Percentiles rank a stretch among this genome's conserved stretches.
phyloP scores from a whole-genome alignment of 2,329 filamentous ascomycete genomes.

The Graphilbum sp. region DNA sequence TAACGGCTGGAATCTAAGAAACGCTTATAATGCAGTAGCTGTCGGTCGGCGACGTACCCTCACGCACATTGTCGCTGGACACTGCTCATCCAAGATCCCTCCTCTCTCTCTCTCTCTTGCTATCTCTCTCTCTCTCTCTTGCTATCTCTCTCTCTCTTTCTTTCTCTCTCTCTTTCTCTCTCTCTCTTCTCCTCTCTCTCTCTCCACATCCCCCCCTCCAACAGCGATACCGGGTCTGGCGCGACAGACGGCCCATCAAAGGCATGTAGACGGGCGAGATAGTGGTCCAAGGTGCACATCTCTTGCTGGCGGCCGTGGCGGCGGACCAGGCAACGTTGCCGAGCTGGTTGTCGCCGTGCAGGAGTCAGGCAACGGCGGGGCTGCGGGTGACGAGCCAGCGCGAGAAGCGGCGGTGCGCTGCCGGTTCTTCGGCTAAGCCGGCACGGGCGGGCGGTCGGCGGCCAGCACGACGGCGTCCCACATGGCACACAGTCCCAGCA shows the following conservation, averaged over 20 bases:
- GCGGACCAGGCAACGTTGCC: conserved; percentile 18
- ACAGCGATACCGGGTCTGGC: neutral
- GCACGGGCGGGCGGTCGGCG: conserved; percentile 6
- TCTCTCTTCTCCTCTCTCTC: too few relatives aligned
- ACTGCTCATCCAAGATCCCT: too few relatives aligned
- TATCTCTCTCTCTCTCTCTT: too few relatives aligned
- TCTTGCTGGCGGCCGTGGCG: conserved; percentile 14
- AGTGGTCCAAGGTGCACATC: conserved; percentile 17
- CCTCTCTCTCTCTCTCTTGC: too few relatives aligned
- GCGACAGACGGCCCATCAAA: conserved; percentile 1
- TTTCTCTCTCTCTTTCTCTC: too few relatives aligned
- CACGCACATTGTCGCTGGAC: too few relatives aligned
- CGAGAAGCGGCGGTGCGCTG: conserved; percentile 11
- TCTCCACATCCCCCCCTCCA: too few relatives aligned
- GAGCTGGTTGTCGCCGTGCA: conserved; percentile 19
- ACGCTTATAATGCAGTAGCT: too few relatives aligned
- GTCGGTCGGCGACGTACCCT: too few relatives aligned
- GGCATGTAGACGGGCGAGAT: conserved; percentile 9
- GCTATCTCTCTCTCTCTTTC: too few relatives aligned
- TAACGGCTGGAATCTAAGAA: too few relatives aligned
- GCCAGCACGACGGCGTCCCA: conserved; percentile 11
- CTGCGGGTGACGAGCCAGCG: conserved; percentile 16
- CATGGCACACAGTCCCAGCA: conserved; percentile 1
- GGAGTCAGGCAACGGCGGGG: conserved; percentile 16
- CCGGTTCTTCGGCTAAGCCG: neutral